phyloP scores from a whole-genome alignment of 2,329 filamentous ascomycete species.

The Colletotrichum higginsianum region DNA sequence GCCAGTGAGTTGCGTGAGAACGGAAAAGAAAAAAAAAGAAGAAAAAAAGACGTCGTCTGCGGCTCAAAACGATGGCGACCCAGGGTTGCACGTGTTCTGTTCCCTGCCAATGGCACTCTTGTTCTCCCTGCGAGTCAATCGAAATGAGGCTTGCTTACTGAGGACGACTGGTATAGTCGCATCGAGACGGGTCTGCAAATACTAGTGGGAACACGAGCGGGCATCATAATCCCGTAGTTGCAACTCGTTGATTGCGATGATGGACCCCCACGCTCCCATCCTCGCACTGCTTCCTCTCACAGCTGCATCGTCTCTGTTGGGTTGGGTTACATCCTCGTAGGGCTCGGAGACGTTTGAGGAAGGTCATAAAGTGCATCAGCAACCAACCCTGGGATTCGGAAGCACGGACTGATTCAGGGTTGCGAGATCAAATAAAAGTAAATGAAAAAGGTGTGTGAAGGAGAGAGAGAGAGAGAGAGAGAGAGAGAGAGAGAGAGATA shows the following conservation, averaged over 20 bases:
- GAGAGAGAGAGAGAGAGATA: no score
- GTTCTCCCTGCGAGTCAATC: slow-evolving; percentile 4
- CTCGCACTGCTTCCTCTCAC: not conserved
- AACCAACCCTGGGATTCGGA: not conserved
- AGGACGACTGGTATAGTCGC: slow-evolving; percentile 19
- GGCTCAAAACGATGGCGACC: not conserved
- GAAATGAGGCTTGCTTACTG: slow-evolving; percentile 22
- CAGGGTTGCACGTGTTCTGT: not conserved
- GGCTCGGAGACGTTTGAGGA: not conserved
- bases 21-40: no score
- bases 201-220: not conserved
- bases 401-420: not conserved
- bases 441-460: no score
- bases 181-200: not conserved
- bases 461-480: no score
- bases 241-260: not conserved
- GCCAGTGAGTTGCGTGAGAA: not conserved
- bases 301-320: no score
- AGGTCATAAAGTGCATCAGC: not conserved
- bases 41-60: no score
- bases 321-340: slow-evolving; percentile 1
- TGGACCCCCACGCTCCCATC: slow-evolving; percentile 16
- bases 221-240: not conserved
- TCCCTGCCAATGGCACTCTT: not conserved
- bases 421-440: not conserved